phyloP scores from a whole-genome alignment of 768 basidiomycete genomes.

The Tubosaeta sp. region DNA sequence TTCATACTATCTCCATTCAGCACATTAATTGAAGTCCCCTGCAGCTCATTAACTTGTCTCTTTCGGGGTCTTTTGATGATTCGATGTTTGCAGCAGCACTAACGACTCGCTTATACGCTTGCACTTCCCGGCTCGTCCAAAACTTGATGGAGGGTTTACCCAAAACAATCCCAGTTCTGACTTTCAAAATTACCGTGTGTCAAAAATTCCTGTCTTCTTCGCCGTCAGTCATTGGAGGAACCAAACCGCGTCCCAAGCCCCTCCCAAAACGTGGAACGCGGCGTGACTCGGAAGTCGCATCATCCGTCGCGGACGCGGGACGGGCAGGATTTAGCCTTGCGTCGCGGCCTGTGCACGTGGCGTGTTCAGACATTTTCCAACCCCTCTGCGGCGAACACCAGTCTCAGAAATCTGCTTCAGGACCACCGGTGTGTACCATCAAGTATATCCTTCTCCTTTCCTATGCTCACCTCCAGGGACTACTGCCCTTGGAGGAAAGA shows the following conservation, averaged over 20 bases:
- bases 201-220: slow-evolving; percentile 35
- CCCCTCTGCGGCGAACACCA: slow-evolving; percentile 15
- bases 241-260: slow-evolving; percentile 32
- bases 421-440: slow-evolving; percentile 16
- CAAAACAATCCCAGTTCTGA: slow-evolving; percentile 32
- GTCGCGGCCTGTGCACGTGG: slow-evolving; percentile 23
- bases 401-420: slow-evolving; percentile 4
- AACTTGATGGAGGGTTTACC: slow-evolving; percentile 36
- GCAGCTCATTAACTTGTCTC: slow-evolving; percentile 41
- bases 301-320: slow-evolving; percentile 7
- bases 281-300: slow-evolving; percentile 3
- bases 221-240: slow-evolving; percentile 7
- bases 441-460: slow-evolving; percentile 40
- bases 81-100: slow-evolving; percentile 34
- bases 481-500: slow-evolving; percentile 21
- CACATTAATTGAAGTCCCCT: neutral
- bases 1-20: neutral
- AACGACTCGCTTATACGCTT: slow-evolving; percentile 33
- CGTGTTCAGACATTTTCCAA: slow-evolving; percentile 28
- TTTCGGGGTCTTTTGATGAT: slow-evolving; percentile 35
- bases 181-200: slow-evolving; percentile 44
- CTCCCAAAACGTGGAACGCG: slow-evolving; percentile 25
- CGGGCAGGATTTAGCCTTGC: slow-evolving; percentile 19
- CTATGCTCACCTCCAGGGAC: slow-evolving; percentile 34
- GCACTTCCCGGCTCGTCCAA: slow-evolving; percentile 26